A percentile compares a stretch with the other conserved stretches of the same genome.
phyloP scores from a whole-genome alignment of 768 basidiomycete species.

The Psilocybe subaeruginosa region DNA sequence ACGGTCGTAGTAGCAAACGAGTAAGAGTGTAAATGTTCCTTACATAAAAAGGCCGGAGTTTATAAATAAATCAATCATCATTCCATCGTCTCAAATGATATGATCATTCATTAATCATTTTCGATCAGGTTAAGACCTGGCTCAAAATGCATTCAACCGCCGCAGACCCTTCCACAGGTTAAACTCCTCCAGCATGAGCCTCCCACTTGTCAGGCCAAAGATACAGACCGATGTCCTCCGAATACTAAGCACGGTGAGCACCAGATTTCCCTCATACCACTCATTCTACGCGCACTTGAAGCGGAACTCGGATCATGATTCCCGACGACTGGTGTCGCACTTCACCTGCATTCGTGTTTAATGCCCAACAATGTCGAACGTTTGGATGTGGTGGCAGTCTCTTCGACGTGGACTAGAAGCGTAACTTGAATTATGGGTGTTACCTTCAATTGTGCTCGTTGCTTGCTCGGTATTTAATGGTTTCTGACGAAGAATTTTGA shows the following conservation, averaged over 20 bases:
- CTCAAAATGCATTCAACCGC: neutral
- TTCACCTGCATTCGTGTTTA: too few species aligned
- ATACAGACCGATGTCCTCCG: slow-evolving; percentile 11
- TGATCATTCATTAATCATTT: neutral
- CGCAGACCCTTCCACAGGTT: neutral
- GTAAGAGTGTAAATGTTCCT: neutral
- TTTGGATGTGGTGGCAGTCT: too few species aligned
- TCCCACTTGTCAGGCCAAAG: neutral
- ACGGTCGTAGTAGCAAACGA: too few species aligned
- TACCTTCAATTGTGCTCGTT: too few species aligned
- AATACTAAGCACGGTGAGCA: slow-evolving; percentile 15
- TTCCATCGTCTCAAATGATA: neutral
- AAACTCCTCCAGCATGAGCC: slow-evolving; percentile 1
- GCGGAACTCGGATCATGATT: too few species aligned
- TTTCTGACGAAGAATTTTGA: neutral
- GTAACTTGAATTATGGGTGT: too few species aligned
- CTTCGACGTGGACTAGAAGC: too few species aligned
- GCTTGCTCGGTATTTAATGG: too few species aligned
- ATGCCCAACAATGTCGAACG: too few species aligned
- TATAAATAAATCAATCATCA: neutral
- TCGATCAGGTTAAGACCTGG: neutral
- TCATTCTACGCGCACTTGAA: too few species aligned
- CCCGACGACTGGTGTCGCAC: too few species aligned
- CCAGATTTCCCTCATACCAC: neutral
- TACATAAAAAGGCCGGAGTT: neutral